Base-by-base conservation (phyloP, 805 yeast genomes). In the Wickerhamiella sorbophila region DNA sequence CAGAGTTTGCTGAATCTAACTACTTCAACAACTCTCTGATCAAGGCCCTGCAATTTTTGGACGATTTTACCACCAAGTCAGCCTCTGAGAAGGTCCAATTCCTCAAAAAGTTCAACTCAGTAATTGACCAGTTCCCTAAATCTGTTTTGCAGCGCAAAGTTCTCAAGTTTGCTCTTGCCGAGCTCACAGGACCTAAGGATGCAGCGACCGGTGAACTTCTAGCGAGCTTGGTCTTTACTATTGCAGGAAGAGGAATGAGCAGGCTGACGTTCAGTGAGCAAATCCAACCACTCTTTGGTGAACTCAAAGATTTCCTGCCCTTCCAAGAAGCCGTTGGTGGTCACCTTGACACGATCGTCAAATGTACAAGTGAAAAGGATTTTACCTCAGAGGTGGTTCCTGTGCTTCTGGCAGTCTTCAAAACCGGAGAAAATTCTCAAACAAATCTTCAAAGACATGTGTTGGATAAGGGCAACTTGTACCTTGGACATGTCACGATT, bases 21-120 rank as follows among this genome's bases (percentile, higher is more conserved):
- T 82, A 74, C 51, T 88, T 87, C 60, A 81, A 84, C 60, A 87
- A 85, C 48, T 83, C 88, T 40, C 63, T 86, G 39, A 75, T 88
- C 40, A 79, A 80, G 53, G 78, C 93, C 2, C 69, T 88, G 65
- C 75, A 79, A 57, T 78, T 80, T 51, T 59, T 88, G 36, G 96
- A 88, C 54, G 91, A 82, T 43, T 77, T 83, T 47, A 74, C 86
- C 8, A 81, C 94, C 0, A 79, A 81, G 50, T 63, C 77, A 2
- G 63, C 66, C 5, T 69, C 69, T 15, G 96, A 88, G 44, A 79
- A 79, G 52, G 57, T 72, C 19, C 64, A 74, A 1, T 85, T 85
- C 54, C 65, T 87, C 48, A 70, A 71, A 41, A 85, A 85, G 1
- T 64, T 88, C 41, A 59, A 72, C 18, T 61, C 62, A 4, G 61